phyloP scores from a whole-genome alignment of 306 rosid genomes.

The Citrullus mucosospermus region DNA sequence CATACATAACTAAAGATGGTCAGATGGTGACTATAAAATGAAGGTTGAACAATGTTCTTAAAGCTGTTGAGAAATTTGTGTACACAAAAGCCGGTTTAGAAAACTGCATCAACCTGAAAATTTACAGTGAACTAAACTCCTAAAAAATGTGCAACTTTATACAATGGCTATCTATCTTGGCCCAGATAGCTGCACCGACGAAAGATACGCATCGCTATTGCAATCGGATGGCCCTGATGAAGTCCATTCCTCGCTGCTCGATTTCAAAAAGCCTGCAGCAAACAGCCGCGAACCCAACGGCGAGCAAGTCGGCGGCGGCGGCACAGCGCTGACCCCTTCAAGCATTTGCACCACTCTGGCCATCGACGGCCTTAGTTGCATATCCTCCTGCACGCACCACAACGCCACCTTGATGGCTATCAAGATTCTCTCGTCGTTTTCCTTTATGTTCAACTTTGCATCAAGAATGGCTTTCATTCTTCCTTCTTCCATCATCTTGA shows the following conservation, averaged over 20 bases:
- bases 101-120: not conserved
- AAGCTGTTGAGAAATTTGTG: too few species aligned
- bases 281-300: slow-evolving; percentile 43
- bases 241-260: slow-evolving; percentile 44
- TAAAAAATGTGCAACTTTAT: not conserved
- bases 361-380: slow-evolving; percentile 73
- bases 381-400: slow-evolving; percentile 91
- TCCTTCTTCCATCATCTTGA: slow-evolving; percentile 88
- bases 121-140: not conserved
- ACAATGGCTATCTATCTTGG: slow-evolving; percentile 39
- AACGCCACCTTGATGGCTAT: slow-evolving; percentile 58
- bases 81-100: not conserved
- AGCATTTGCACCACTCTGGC: slow-evolving; percentile 85
- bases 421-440: slow-evolving; percentile 28
- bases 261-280: slow-evolving; percentile 26
- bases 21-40: too few species aligned
- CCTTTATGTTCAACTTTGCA: slow-evolving; percentile 20
- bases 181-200: slow-evolving; percentile 73
- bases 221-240: slow-evolving; percentile 77
- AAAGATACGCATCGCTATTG: slow-evolving; percentile 55
- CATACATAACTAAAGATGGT: too few species aligned
- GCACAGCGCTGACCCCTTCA: slow-evolving; percentile 55
- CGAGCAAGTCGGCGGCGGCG: slow-evolving; percentile 45
- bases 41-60: too few species aligned
- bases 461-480: slow-evolving; percentile 43